Evolutionary conservation across 352 stramenopile species (phyloP).

Genomic region (Plasmopara halstedii): DNA sequence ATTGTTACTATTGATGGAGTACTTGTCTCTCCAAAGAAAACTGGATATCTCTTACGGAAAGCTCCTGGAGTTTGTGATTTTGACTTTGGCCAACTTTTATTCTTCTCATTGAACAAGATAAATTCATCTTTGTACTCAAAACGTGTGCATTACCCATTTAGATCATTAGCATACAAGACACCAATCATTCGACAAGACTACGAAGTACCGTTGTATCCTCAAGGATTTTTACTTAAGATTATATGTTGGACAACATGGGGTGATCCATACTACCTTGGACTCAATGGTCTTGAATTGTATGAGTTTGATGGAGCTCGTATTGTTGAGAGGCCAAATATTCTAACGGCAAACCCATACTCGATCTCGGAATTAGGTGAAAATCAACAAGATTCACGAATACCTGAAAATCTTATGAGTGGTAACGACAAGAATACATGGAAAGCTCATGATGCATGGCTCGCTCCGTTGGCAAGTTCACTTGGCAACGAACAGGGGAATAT

Average conservation of each 20-base stretch:
- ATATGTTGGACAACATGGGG: conserved; percentile 77
- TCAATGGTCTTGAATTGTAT: conserved; percentile 79
- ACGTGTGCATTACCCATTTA: conserved; percentile 36
- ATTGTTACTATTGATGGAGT: conserved; percentile 38
- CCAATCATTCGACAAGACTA: conserved; percentile 81
- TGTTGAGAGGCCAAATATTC: conserved; percentile 18
- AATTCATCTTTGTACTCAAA: conserved; percentile 24
- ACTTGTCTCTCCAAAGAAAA: conserved; percentile 42
- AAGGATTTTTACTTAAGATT: conserved; percentile 82
- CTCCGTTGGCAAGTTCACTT: conserved; percentile 63
- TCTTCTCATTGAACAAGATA: conserved; percentile 10
- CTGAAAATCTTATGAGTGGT: conserved; percentile 56
- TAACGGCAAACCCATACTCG: conserved; percentile 52
- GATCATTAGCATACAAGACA: conserved; percentile 49
- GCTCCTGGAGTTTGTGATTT: conserved; percentile 59
- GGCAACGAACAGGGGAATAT: conserved; percentile 48
- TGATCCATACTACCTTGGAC: conserved; percentile 75
- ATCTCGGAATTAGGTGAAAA: conserved; percentile 29
- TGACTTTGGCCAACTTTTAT: conserved; percentile 67
- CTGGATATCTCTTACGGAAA: conserved; percentile 70
- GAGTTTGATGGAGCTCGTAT: conserved; percentile 44
- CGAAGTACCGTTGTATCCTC: conserved; percentile 70
- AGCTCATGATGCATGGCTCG: conserved; percentile 61
- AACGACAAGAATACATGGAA: conserved; percentile 75
- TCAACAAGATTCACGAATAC: conserved; percentile 36